Evolutionary conservation across 176 grass and related monocot genomes (phyloP), one percentile per base, ranked within the genome.

Genomic region (Chloris gayana): DNA sequence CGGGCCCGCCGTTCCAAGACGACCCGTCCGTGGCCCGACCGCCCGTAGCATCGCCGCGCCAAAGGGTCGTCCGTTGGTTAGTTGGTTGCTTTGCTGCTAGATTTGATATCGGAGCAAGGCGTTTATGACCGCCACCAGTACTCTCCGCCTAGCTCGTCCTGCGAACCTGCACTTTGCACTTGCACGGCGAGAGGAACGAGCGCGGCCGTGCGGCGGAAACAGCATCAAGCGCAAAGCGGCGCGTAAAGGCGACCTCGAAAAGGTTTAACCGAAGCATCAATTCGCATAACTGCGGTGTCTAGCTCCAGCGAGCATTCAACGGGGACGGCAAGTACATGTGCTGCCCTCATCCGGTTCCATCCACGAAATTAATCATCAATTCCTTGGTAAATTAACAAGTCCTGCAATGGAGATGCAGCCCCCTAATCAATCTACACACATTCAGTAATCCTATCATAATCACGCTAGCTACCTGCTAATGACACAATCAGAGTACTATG

Each of bases 401-500:
- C n/a, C n/a, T n/a, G n/a, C n/a, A n/a, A n/a, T 22, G 41, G 29
- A 56, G 77, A 2, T 65, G 18, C 70, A 69, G 22, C 29, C 11
- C 47, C 45, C 77, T 46, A 80, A 85, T 45, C 77, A 63, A 81
- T 72, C 79, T 81, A 81, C 88, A 75, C 35, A 39, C 64, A 72
- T 73, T 45, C 44, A 85, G 60, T 62, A 79, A 69, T 84, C 81
- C 64, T 80, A 74, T 46, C 45, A 83, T 4, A 37, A 37, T 47
- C 80, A 72, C 32, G 62, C 51, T n/a, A n/a, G n/a, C n/a, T 61
- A 22, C 31, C 38, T 83, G 21, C 77, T 80, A 69, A 68, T 39
- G 74, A 82, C 66, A 75, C 88, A 82, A 89, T 89, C 68, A 86
- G 82, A 73, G 47, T 84, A 46, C 33, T 85, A 85, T 84, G 64